A percentile compares a stretch with the other conserved stretches of the same genome.
These are phyloP conservation scores for Alternaria tenuissima DNA, from an alignment of 2,329 filamentous ascomycete species.

Conservation along the genomic window DNA sequence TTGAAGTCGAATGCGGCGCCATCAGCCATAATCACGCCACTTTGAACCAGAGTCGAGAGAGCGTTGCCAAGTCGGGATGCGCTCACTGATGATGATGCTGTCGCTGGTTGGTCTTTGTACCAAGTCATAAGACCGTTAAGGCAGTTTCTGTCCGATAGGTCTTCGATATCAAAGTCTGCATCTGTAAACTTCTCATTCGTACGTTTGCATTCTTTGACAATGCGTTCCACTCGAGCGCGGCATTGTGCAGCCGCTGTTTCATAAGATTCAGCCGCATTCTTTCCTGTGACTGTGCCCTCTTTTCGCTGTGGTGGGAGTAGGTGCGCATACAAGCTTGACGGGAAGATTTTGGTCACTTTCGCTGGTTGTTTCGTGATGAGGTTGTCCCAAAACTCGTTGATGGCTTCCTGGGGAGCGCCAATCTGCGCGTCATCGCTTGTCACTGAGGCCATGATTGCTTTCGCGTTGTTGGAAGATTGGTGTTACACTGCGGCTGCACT, in stretches of 20 bases:
- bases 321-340: constrained; percentile 69
- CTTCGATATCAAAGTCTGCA: constrained; percentile 82
- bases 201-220: constrained; percentile 70
- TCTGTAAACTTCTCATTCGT: constrained; percentile 87
- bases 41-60: constrained; percentile 34
- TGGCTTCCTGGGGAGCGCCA: constrained; percentile 65
- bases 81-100: constrained; percentile 35
- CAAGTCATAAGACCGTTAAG: constrained; percentile 48
- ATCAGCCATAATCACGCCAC: constrained; percentile 31
- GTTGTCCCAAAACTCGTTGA: constrained; percentile 76
- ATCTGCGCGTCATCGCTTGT: constrained; percentile 24
- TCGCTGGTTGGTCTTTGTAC: constrained; percentile 61
- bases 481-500: not conserved
- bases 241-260: constrained; percentile 75
- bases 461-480: not conserved
- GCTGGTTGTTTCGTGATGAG: constrained; percentile 74
- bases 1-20: constrained; percentile 28
- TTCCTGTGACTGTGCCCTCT: constrained; percentile 63
- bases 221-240: constrained; percentile 64
- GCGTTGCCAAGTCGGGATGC: constrained; percentile 30
- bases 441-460: constrained; percentile 29
- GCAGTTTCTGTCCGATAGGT: constrained; percentile 61
- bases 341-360: constrained; percentile 74
- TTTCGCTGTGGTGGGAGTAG: constrained; percentile 46
- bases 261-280: constrained; percentile 72